Percentiles rank a stretch among this genome's conserved stretches.
These are phyloP conservation scores for Cyclotella kingstonii DNA, from an alignment of 108 stramenopile species.

Conservation along the genomic window DNA sequence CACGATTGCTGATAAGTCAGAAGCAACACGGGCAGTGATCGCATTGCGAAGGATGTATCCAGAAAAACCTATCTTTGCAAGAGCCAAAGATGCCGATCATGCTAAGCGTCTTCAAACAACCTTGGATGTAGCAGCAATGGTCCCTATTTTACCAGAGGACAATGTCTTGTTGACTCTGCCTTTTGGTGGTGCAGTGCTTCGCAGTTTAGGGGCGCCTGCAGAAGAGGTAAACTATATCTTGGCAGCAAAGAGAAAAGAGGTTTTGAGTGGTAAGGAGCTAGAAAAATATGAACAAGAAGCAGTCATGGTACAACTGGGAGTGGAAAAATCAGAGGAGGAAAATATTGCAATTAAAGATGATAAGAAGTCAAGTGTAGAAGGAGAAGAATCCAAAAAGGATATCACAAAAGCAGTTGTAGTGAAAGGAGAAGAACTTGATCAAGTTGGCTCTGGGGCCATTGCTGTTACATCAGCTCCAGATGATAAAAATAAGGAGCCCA, in stretches of 20 bases:
- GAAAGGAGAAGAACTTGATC: neutral
- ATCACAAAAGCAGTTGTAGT: neutral
- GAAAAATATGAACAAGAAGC: constrained; percentile 66
- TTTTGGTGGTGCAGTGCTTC: constrained; percentile 92
- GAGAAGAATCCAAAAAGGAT: neutral
- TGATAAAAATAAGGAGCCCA: constrained; percentile 3
- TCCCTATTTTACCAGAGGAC: constrained; percentile 94
- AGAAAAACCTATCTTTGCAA: constrained; percentile 88
- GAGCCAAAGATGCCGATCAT: constrained; percentile 88
- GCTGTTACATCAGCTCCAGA: neutral
- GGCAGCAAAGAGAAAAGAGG: constrained; percentile 75
- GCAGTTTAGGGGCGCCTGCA: constrained; percentile 64
- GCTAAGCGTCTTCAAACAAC: constrained; percentile 85
- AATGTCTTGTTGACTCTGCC: constrained; percentile 90
- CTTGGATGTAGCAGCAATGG: constrained; percentile 91
- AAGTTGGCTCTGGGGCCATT: neutral
- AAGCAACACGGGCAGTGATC: constrained; percentile 90
- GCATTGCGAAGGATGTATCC: constrained; percentile 87
- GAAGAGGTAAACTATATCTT: constrained; percentile 88
- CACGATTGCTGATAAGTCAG: constrained; percentile 85
- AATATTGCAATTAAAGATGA: constrained; percentile 21
- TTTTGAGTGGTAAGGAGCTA: constrained; percentile 58
- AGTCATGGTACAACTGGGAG: constrained; percentile 62
- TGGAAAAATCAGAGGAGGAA: constrained; percentile 39
- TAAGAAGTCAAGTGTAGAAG: constrained; percentile 14